Base-by-base conservation (phyloP, 2,329 filamentous ascomycete genomes). In the Fusarium foetens region DNA sequence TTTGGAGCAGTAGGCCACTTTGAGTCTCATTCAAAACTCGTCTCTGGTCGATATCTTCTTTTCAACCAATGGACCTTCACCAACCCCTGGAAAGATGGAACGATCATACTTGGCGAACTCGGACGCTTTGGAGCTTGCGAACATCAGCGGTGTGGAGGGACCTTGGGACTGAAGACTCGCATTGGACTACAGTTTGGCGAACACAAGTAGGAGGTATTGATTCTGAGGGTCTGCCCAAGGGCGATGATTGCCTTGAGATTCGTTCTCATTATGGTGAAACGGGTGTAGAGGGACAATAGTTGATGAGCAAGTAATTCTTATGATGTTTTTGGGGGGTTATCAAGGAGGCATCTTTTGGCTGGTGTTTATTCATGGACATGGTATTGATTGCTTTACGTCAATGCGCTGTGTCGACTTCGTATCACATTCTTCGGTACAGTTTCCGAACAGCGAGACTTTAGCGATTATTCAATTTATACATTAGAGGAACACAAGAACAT, bases 101-200 rank as follows among this genome's bases (percentile, higher is more conserved):
- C 11, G 10, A 6, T 53, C 9, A 2, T 11, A 14, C 12, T 33
- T 7, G 5, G 7, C 21, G n/a, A 41, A 9, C 21, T 52, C 16
- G 25, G 8, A 7, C 0, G 5, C 13, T 54, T 68, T n/a, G 38
- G 55, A 8, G 14, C 33, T 33, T 68, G 65, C 25, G 6, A 1
- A n/a, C 65, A 68, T 49, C 63, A 68, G 31, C 12, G 31, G 23
- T 19, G 4, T 68, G 65, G 65, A 54, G 31, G 27, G 65, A 68
- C 21, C 6, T 67, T 11, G 65, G 65, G 16, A 29, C 31, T 19
- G 31, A 11, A 14, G 36, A 35, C 7, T 55, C 63, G 17, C 43
- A 38, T 45, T n/a, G 21, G 19, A 27, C 39, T 55, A 10, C 9
- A 1, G 35, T 42, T 9, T 68, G 65, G 65, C 27, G 5, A 13